Percentiles rank a stretch among this genome's conserved stretches.
Evolutionary conservation across 441 rosid species (phyloP).

Genomic region (Aleurites moluccanus): DNA sequence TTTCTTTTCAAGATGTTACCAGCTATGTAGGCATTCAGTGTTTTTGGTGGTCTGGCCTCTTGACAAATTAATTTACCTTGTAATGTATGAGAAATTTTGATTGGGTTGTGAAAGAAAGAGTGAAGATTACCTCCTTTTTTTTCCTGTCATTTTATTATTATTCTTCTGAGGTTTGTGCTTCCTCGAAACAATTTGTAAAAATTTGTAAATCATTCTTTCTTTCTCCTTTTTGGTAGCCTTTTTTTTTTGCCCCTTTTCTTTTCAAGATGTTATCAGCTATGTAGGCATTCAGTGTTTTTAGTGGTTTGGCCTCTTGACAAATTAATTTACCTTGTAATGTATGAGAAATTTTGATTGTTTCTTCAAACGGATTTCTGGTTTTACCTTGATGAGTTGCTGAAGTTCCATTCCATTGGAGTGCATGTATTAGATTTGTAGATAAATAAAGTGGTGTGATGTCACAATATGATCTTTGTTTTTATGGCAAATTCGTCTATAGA

Average conservation of each 20-base stretch:
- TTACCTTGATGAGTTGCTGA: neutral
- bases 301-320: constrained; percentile 20
- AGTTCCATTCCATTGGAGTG: neutral
- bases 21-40: constrained; percentile 12
- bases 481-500: neutral
- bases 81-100: constrained; percentile 10
- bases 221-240: neutral
- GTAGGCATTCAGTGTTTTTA: constrained; percentile 8
- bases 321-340: constrained; percentile 11
- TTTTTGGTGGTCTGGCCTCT: constrained; percentile 17
- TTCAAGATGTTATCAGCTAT: constrained; percentile 12
- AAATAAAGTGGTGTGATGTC: neutral
- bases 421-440: neutral
- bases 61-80: constrained; percentile 14
- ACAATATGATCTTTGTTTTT: neutral
- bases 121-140: constrained; percentile 8
- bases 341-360: constrained; percentile 6
- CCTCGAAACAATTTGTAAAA: too few species aligned
- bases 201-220: constrained; percentile 44
- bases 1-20: constrained; percentile 12
- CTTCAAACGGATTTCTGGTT: neutral
- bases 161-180: constrained; percentile 29
- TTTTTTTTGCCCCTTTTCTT: neutral
- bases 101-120: too few species aligned
- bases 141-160: constrained; percentile 16